Conservation (phyloP, 768 basidiomycete species). For the Boletus huronensis region DNA sequence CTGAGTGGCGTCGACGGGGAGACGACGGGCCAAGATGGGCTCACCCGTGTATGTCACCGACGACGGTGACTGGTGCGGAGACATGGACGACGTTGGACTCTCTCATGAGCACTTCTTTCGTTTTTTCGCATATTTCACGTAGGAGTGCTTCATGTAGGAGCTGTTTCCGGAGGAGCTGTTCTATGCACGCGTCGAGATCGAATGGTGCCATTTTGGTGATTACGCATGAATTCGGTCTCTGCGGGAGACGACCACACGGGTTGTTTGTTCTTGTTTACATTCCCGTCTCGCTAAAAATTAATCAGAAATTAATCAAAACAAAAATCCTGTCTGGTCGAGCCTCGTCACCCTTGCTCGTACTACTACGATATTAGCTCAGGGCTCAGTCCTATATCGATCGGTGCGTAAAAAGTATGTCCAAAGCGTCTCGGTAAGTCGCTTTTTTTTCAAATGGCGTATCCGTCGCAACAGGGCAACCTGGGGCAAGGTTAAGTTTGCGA, state of each 20-base stretch:
- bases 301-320: slow-evolving; percentile 12
- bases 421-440: slow-evolving; percentile 12
- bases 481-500: slow-evolving; percentile 34
- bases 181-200: slow-evolving; percentile 95
- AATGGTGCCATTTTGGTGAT: slow-evolving; percentile 50
- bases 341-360: slow-evolving; percentile 1
- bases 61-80: slow-evolving; percentile 94
- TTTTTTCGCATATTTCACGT: slow-evolving; percentile 99
- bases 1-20: slow-evolving; percentile 32
- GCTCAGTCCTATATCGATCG: slow-evolving; percentile 6
- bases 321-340: background rate
- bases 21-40: slow-evolving; percentile 30
- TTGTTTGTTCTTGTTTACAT: slow-evolving; percentile 21
- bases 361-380: slow-evolving; percentile 9
- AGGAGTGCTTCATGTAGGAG: slow-evolving; percentile 91
- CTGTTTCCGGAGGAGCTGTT: slow-evolving; percentile 86
- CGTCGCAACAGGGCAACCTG: slow-evolving; percentile 15
- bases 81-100: slow-evolving; percentile 99
- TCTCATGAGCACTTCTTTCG: slow-evolving; percentile 98
- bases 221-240: background rate
- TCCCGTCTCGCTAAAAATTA: slow-evolving; percentile 1
- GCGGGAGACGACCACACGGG: slow-evolving; percentile 2
- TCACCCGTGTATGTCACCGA: slow-evolving; percentile 99
- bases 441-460: background rate
- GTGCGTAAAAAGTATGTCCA: slow-evolving; percentile 16